Conservation (phyloP, 768 basidiomycete genomes). For the Rhizopogon vinicolor region DNA sequence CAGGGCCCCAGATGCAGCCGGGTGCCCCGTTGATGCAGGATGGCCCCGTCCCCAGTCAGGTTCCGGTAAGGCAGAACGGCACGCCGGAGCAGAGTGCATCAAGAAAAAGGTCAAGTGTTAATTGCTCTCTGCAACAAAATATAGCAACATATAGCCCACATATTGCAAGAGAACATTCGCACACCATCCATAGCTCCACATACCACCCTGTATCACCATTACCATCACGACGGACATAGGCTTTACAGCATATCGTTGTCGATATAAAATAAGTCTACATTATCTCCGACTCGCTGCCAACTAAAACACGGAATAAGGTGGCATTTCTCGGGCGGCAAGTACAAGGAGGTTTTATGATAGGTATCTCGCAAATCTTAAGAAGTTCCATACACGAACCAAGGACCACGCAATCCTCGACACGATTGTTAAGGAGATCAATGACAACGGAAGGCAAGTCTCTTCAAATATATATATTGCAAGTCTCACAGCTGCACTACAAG, state of each 20-base stretch:
- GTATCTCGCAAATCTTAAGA: conserved; percentile 6
- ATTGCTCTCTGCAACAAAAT: too few relatives aligned
- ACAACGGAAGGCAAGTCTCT: not conserved
- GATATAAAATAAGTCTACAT: not conserved
- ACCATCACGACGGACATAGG: too few relatives aligned
- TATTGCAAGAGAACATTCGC: too few relatives aligned
- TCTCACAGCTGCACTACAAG: too few relatives aligned
- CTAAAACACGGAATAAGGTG: not conserved
- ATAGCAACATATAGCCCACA: too few relatives aligned
- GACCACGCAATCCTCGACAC: conserved; percentile 1
- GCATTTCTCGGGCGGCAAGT: conserved; percentile 10
- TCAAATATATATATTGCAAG: too few relatives aligned
- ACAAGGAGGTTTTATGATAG: conserved; percentile 8
- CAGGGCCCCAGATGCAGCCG: conserved; percentile 26
- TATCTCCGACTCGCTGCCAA: not conserved
- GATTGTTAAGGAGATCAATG: conserved; percentile 4
- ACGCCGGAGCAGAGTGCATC: conserved; percentile 28
- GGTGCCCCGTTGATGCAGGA: conserved; percentile 55
- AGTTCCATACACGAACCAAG: not conserved
- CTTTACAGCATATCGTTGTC: too few relatives aligned
- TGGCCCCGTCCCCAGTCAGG: conserved; percentile 30
- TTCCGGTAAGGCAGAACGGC: conserved; percentile 31
- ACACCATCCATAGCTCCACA: too few relatives aligned
- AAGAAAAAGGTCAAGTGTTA: too few relatives aligned
- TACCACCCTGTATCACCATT: too few relatives aligned